Percentiles rank a stretch among this genome's conserved stretches.
Conservation (phyloP, 495 filamentous ascomycete species). For the Neurospora sp. region DNA sequence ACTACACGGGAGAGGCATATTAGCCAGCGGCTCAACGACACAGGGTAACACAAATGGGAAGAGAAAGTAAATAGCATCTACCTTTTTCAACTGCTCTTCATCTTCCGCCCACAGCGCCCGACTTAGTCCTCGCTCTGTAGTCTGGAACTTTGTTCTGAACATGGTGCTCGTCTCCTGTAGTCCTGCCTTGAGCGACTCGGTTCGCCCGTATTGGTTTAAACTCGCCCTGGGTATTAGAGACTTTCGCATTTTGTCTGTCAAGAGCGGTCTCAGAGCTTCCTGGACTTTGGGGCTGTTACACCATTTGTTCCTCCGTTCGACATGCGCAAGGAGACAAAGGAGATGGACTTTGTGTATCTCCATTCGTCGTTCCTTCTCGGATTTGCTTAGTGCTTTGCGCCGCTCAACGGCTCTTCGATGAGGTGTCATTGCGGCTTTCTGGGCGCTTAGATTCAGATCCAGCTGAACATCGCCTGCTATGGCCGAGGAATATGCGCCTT, state of each 20-base stretch:
- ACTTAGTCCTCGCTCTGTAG: conserved; percentile 60
- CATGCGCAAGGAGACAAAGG: conserved; percentile 68
- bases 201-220: conserved; percentile 58
- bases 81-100: conserved; percentile 46
- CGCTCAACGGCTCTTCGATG: conserved; percentile 25
- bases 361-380: conserved; percentile 61
- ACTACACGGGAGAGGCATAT: conserved; percentile 23
- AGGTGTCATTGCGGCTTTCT: conserved; percentile 27
- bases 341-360: conserved; percentile 82
- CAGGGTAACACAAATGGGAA: neutral
- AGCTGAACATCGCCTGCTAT: conserved; percentile 42
- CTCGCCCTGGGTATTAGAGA: conserved; percentile 54
- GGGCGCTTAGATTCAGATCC: conserved; percentile 42
- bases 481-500: conserved; percentile 8
- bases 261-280: conserved; percentile 44
- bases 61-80: conserved; percentile 20
- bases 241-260: conserved; percentile 49
- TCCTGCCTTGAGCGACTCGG: conserved; percentile 68
- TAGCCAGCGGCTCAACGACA: conserved; percentile 6
- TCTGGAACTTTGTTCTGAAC: conserved; percentile 56
- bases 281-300: conserved; percentile 70
- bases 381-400: conserved; percentile 54
- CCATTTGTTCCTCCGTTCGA: conserved; percentile 70
- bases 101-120: conserved; percentile 64
- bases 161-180: conserved; percentile 56